A percentile compares a stretch with the other conserved stretches of the same genome.
Evolutionary conservation across 2,329 filamentous ascomycete genomes (phyloP).

Genomic region (Ophiostoma himal-ulmi): DNA sequence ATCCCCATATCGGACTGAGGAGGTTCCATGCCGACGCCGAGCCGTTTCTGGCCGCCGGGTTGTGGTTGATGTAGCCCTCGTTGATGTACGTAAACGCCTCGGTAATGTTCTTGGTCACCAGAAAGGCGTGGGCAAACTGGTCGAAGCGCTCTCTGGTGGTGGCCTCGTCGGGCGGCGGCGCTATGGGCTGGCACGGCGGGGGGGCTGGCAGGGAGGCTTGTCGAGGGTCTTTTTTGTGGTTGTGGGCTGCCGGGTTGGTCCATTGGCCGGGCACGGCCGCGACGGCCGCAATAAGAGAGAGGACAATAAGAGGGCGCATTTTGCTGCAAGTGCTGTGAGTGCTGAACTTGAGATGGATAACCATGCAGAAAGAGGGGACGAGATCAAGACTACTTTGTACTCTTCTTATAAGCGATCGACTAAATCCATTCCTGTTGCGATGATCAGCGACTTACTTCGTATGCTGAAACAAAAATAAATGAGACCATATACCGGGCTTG

Average conservation of each 20-base stretch:
- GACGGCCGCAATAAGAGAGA: not conserved
- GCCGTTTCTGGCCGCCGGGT: slow-evolving; percentile 27
- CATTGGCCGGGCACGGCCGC: not conserved
- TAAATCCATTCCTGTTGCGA: not conserved
- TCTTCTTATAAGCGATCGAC: not conserved
- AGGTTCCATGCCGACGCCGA: slow-evolving; percentile 28
- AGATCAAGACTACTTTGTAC: too few relatives aligned
- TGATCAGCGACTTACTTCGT: not conserved
- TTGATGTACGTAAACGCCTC: slow-evolving; percentile 30
- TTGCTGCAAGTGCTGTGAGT: not conserved
- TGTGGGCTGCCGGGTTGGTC: not conserved
- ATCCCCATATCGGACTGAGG: slow-evolving; percentile 29
- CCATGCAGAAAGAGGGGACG: not conserved
- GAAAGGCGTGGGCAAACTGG: slow-evolving; percentile 29
- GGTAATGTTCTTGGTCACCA: slow-evolving; percentile 29
- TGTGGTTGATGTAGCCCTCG: slow-evolving; percentile 30
- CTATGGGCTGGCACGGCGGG: slow-evolving; percentile 24
- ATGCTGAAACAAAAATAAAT: not conserved
- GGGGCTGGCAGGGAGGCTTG: not conserved
- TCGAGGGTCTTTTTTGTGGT: not conserved
- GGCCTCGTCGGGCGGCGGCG: slow-evolving; percentile 26
- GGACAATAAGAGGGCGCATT: not conserved
- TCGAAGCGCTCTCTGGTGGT: slow-evolving; percentile 28
- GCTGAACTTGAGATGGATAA: not conserved
- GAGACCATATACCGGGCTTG: not conserved